Conservation (phyloP, 306 rosid genomes). For the Medicago lupulina region DNA sequence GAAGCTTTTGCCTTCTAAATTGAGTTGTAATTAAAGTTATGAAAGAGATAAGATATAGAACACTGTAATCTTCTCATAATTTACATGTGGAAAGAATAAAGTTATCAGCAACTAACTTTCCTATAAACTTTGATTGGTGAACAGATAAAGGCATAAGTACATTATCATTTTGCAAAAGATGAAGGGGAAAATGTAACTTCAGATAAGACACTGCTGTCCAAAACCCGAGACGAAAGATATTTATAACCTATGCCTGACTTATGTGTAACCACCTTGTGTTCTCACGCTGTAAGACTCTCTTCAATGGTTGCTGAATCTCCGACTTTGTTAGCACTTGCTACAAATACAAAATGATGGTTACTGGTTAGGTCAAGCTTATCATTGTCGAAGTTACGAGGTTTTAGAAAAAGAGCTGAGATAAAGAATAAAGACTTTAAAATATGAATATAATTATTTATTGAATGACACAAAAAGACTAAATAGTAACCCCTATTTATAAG, state of each 20-base stretch:
- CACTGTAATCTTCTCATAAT: not conserved
- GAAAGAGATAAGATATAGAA: not conserved
- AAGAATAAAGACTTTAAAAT: not conserved
- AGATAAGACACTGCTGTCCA: not conserved
- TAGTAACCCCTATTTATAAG: not conserved
- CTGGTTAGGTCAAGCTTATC: conserved; percentile 25
- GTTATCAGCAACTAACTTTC: not conserved
- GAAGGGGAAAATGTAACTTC: not conserved
- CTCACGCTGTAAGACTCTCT: conserved; percentile 47
- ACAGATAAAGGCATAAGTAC: not conserved
- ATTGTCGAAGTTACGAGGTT: not conserved
- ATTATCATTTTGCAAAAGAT: not conserved
- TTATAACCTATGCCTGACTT: not conserved
- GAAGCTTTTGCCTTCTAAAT: too few species aligned
- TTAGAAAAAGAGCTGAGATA: not conserved
- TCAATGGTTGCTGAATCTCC: conserved; percentile 47
- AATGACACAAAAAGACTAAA: not conserved
- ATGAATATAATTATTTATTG: not conserved
- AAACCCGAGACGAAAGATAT: not conserved
- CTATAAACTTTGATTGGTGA: not conserved
- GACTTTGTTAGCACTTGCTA: conserved; percentile 42
- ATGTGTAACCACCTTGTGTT: conserved; percentile 11
- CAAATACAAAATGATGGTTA: conserved; percentile 39
- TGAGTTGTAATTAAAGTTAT: not conserved
- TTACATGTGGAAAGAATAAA: not conserved